phyloP scores from a whole-genome alignment of 306 rosid species.

The Elaeagnus macrophylla region DNA sequence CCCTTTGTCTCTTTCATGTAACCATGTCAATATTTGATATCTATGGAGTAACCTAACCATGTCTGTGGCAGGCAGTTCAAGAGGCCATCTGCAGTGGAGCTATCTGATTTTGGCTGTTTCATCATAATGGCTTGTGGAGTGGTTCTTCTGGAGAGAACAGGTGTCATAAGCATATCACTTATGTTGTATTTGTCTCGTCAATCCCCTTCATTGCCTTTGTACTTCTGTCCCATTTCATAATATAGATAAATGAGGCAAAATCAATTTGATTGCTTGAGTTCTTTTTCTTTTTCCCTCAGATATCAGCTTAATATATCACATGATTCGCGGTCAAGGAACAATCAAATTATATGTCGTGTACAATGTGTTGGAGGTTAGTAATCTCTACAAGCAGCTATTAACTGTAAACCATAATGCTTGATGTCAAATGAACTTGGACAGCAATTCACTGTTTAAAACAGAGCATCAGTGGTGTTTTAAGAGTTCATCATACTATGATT shows the following conservation, averaged over 20 bases:
- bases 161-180: constrained; percentile 28
- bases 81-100: constrained; percentile 73
- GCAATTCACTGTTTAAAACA: not conserved
- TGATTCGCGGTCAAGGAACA: constrained; percentile 99
- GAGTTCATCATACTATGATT: not conserved
- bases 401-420: not conserved
- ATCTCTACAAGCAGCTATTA: not conserved
- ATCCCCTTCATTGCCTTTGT: not conserved
- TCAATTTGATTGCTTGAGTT: constrained; percentile 17
- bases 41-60: constrained; percentile 39
- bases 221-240: not conserved
- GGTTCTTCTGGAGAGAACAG: constrained; percentile 72
- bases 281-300: constrained; percentile 36
- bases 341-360: constrained; percentile 88
- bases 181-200: constrained; percentile 2
- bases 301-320: constrained; percentile 98
- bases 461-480: not conserved
- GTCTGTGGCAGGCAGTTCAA: constrained; percentile 86
- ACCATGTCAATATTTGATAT: constrained; percentile 12
- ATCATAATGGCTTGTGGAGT: constrained; percentile 78
- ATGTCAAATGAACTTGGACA: not conserved
- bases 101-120: constrained; percentile 87
- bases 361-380: constrained; percentile 86
- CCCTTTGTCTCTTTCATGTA: constrained; percentile 6
- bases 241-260: constrained; percentile 4